These are phyloP conservation scores for Scedosporium boydii DNA, from an alignment of 2,329 filamentous ascomycete genomes.

Conservation along the genomic window DNA sequence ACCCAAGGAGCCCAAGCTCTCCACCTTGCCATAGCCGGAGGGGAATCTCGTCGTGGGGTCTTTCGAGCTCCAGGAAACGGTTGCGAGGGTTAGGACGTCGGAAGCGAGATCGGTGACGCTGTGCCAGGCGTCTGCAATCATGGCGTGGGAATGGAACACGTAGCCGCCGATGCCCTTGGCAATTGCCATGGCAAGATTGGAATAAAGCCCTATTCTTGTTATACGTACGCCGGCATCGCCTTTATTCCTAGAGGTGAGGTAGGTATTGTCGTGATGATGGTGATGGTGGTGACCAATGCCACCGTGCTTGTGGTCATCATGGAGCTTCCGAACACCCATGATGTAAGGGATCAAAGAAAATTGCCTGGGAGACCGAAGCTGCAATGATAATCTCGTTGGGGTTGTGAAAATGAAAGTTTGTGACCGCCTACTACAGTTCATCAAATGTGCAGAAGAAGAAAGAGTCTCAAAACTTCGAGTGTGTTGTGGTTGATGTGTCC, in stretches of 20 bases:
- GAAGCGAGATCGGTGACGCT: slow-evolving; percentile 91
- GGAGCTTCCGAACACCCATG: slow-evolving; percentile 1
- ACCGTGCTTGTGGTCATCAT: slow-evolving; percentile 36
- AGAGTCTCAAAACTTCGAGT: slow-evolving; percentile 3
- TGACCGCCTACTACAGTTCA: background rate
- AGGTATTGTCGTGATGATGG: slow-evolving; percentile 82
- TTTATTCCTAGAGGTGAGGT: slow-evolving; percentile 81
- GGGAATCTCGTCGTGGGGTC: slow-evolving; percentile 78
- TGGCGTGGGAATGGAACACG: slow-evolving; percentile 86
- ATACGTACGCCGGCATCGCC: slow-evolving; percentile 57
- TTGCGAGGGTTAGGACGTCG: slow-evolving; percentile 87
- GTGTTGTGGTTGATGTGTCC: slow-evolving; percentile 7
- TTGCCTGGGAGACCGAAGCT: background rate
- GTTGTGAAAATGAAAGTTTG: background rate
- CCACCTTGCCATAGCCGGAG: slow-evolving; percentile 92
- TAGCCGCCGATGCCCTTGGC: slow-evolving; percentile 89
- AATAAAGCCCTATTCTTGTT: slow-evolving; percentile 50
- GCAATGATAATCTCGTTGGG: background rate
- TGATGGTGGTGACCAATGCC: slow-evolving; percentile 50
- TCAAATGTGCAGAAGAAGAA: background rate
- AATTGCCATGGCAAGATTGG: slow-evolving; percentile 90
- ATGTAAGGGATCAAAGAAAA: background rate
- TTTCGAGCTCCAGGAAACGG: slow-evolving; percentile 86
- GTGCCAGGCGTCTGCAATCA: slow-evolving; percentile 91
- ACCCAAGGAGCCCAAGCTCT: slow-evolving; percentile 85